Conservation (phyloP, 176 grass and related monocot species). For the Chloris gayana region DNA sequence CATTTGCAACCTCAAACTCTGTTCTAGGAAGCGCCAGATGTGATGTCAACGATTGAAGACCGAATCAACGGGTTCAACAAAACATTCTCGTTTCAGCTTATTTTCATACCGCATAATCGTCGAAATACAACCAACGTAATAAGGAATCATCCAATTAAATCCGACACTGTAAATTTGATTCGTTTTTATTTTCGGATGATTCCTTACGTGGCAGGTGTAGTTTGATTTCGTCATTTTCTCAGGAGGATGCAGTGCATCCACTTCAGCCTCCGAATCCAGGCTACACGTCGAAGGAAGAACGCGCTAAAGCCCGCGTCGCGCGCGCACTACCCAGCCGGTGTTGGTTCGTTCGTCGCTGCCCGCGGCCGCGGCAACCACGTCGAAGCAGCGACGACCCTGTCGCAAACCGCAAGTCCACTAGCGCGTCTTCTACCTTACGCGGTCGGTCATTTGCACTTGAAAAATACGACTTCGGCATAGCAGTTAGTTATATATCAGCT, state of each 20-base stretch:
- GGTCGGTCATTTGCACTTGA: background rate
- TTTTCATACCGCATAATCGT: background rate
- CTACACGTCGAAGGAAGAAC: background rate
- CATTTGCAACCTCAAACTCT: background rate
- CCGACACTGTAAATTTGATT: background rate
- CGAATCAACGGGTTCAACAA: background rate
- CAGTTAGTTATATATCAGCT: background rate
- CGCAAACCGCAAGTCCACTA: background rate
- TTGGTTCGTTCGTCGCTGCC: background rate
- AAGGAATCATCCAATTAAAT: background rate
- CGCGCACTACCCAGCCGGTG: no score
- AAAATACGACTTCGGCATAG: background rate
- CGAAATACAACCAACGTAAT: background rate
- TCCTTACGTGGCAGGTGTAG: no score
- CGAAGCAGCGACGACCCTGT: background rate
- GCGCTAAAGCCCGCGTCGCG: background rate
- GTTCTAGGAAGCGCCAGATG: background rate
- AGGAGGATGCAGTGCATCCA: no score
- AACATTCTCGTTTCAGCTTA: background rate
- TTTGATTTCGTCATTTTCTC: no score
- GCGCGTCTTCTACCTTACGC: background rate
- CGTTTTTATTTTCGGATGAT: background rate
- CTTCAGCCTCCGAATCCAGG: background rate
- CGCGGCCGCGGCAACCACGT: background rate
- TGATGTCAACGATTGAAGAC: background rate